Percentiles rank a stretch among this genome's conserved stretches.
These are phyloP conservation scores for Xylariaceae sp. DNA, from an alignment of 2,329 filamentous ascomycete genomes.

Conservation along the genomic window DNA sequence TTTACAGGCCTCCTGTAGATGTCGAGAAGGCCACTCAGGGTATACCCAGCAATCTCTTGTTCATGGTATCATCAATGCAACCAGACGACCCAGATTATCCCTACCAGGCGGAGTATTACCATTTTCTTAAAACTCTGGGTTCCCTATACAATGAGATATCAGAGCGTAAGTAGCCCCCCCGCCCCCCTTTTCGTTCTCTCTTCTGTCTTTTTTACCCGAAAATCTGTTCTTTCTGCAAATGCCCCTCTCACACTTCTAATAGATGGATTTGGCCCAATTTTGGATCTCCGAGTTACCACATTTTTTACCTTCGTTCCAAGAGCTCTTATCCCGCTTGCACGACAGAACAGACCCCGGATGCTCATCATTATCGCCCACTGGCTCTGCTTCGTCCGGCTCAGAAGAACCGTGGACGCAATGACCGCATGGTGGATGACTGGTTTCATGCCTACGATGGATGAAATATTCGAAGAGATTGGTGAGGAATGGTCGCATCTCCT, in stretches of 20 bases:
- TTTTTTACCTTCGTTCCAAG: constrained; percentile 50
- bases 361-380: constrained; percentile 52
- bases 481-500: constrained; percentile 40
- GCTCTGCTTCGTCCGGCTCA: constrained; percentile 47
- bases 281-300: constrained; percentile 48
- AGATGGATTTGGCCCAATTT: constrained; percentile 40
- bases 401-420: too few species aligned
- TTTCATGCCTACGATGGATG: constrained; percentile 43
- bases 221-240: too few species aligned
- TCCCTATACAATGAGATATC: constrained; percentile 48
- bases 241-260: not conserved
- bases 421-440: constrained; percentile 49
- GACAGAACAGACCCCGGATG: constrained; percentile 40
- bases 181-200: too few species aligned
- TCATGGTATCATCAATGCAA: constrained; percentile 45
- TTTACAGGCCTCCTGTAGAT: constrained; percentile 47
- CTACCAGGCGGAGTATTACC: constrained; percentile 40
- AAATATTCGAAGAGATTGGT: constrained; percentile 40
- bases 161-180: constrained; percentile 10
- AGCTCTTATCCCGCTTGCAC: constrained; percentile 42
- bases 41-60: constrained; percentile 46
- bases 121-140: constrained; percentile 46
- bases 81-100: constrained; percentile 40
- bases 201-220: too few species aligned
- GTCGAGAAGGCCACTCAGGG: constrained; percentile 37